A percentile compares a stretch with the other conserved stretches of the same genome.
Conservation (phyloP, 2,329 filamentous ascomycete genomes). For the Cladophialophora carrionii region DNA sequence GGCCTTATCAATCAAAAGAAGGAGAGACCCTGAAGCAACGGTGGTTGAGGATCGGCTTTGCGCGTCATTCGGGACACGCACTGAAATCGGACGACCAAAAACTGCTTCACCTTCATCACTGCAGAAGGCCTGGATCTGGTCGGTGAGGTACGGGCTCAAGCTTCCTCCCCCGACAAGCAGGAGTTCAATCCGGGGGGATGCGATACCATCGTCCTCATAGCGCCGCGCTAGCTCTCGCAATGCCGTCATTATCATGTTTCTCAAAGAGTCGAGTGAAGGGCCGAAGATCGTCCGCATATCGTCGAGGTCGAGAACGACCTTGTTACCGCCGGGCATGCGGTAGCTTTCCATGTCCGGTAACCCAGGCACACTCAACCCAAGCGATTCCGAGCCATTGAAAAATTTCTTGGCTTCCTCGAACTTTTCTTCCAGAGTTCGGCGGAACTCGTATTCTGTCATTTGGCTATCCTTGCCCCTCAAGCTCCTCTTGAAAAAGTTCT, state of each 20-base stretch:
- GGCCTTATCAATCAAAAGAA: neutral
- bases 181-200: neutral
- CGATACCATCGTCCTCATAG: neutral
- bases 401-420: constrained; percentile 12
- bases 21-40: neutral
- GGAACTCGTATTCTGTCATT: neutral
- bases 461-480: neutral
- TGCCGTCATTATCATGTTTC: constrained; percentile 4
- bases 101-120: neutral
- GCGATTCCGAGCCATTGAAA: constrained; percentile 5
- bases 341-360: constrained; percentile 1
- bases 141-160: constrained; percentile 3
- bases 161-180: constrained; percentile 15
- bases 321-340: neutral
- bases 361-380: neutral
- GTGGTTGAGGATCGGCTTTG: neutral
- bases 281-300: neutral
- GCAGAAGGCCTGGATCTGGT: constrained; percentile 1
- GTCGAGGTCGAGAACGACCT: constrained; percentile 7
- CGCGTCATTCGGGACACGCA: neutral
- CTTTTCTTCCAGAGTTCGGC: neutral
- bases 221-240: neutral
- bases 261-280: neutral
- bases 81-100: neutral
- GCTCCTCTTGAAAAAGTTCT: neutral